These are phyloP conservation scores for Phytopythium boreale DNA, from an alignment of 352 stramenopile genomes.

Conservation along the genomic window DNA sequence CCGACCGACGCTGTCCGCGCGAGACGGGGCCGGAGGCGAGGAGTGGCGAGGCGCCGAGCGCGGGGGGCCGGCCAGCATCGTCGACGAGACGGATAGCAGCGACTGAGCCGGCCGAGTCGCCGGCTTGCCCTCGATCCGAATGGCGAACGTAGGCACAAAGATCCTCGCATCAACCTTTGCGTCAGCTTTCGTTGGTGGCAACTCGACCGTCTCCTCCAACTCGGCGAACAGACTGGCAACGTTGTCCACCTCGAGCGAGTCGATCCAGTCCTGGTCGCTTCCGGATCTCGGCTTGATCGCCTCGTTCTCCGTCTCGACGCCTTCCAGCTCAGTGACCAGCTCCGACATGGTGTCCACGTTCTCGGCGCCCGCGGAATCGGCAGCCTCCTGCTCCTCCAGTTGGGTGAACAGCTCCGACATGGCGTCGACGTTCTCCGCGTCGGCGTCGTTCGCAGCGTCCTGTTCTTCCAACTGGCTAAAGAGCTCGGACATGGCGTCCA, in stretches of 20 bases:
- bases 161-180: constrained; percentile 27
- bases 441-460: constrained; percentile 4
- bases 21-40: constrained; percentile 7
- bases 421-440: constrained; percentile 18
- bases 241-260: constrained; percentile 51
- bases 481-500: constrained; percentile 48
- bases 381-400: constrained; percentile 22
- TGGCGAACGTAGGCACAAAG: constrained; percentile 53
- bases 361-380: constrained; percentile 24
- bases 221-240: constrained; percentile 43
- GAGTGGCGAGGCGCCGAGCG: constrained; percentile 8
- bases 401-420: constrained; percentile 22
- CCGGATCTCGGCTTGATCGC: not conserved
- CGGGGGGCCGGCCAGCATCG: constrained; percentile 33
- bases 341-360: constrained; percentile 42
- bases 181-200: not conserved
- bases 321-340: constrained; percentile 34
- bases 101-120: not conserved
- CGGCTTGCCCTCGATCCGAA: constrained; percentile 41
- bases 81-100: constrained; percentile 3
- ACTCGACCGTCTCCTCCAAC: constrained; percentile 23
- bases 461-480: constrained; percentile 38
- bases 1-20: constrained; percentile 25
- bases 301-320: not conserved
- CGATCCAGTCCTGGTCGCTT: constrained; percentile 37